Evolutionary conservation across 1,139 yeast species (phyloP), one percentile per base, ranked within the genome.

Genomic region (Arxiozyma bovina): DNA sequence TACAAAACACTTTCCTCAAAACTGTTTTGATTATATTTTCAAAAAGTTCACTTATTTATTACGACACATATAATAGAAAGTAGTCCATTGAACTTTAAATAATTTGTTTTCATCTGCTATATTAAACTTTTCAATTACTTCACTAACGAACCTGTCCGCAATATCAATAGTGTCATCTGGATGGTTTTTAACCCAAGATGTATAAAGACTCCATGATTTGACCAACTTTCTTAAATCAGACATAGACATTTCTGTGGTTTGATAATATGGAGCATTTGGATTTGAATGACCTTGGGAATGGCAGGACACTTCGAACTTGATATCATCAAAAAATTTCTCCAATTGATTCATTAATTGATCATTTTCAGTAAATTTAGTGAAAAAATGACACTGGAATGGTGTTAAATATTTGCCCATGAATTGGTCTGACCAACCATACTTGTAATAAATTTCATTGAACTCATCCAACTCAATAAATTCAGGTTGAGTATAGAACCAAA

Each of bases 401-500:
- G n/a, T n/a, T n/a, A n/a, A n/a, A n/a, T n/a, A n/a, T n/a, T n/a
- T n/a, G n/a, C n/a, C n/a, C n/a, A n/a, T n/a, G n/a, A n/a, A n/a
- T n/a, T n/a, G n/a, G n/a, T n/a, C n/a, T n/a, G n/a, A n/a, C n/a
- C n/a, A n/a, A n/a, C n/a, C n/a, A n/a, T n/a, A n/a, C 23, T 72
- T 67, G 18, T 70, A 64, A 50, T 69, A 70, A 40, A 74, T 57
- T 18, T 55, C 53, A 41, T 44, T 50, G 6, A 50, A 43, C 4
- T 22, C 52, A 18, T 47, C 45, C 12, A 45, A 34, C 34, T 64
- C 65, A 54, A 74, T 71, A 51, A 69, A 65, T 12, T 66, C 61
- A 0, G 88, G 88, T 62, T 87, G 91, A 51, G 78, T 80, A 65
- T 87, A 87, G 20, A 85, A 83, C 87, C 91, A 87, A 64, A 77